phyloP scores from a whole-genome alignment of 352 stramenopile genomes.

The Pythium myriotylum region DNA sequence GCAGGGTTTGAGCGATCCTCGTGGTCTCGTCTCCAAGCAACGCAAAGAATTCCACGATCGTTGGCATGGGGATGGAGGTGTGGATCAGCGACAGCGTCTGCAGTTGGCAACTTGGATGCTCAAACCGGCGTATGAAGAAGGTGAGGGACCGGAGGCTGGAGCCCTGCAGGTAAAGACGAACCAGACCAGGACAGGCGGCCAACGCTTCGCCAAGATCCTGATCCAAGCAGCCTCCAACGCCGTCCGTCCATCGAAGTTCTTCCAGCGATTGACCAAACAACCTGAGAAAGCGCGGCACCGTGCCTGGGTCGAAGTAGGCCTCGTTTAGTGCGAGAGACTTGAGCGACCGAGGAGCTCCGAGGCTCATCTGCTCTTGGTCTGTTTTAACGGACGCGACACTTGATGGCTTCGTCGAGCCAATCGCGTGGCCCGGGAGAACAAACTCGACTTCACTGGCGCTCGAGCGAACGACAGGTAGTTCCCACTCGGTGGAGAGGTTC shows the following conservation, averaged over 20 bases:
- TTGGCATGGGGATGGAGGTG: constrained; percentile 4
- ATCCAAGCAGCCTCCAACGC: constrained; percentile 1
- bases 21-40: neutral
- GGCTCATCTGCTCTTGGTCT: neutral
- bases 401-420: neutral
- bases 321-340: neutral
- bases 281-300: neutral
- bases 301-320: constrained; percentile 11
- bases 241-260: constrained; percentile 10
- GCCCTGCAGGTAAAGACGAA: constrained; percentile 11
- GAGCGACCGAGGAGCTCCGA: neutral
- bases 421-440: constrained; percentile 9
- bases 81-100: constrained; percentile 6
- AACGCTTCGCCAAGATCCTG: neutral
- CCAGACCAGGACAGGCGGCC: neutral
- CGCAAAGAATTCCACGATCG: constrained; percentile 6
- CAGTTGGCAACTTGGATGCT: neutral
- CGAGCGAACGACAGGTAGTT: neutral
- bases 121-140: neutral
- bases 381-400: neutral
- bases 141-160: constrained; percentile 1
- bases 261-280: constrained; percentile 8
- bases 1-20: neutral
- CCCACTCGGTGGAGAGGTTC: neutral
- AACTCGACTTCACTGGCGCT: neutral